Conservation (phyloP, 2,329 filamentous ascomycete species). For the Ceratocystiopsis minuta region DNA sequence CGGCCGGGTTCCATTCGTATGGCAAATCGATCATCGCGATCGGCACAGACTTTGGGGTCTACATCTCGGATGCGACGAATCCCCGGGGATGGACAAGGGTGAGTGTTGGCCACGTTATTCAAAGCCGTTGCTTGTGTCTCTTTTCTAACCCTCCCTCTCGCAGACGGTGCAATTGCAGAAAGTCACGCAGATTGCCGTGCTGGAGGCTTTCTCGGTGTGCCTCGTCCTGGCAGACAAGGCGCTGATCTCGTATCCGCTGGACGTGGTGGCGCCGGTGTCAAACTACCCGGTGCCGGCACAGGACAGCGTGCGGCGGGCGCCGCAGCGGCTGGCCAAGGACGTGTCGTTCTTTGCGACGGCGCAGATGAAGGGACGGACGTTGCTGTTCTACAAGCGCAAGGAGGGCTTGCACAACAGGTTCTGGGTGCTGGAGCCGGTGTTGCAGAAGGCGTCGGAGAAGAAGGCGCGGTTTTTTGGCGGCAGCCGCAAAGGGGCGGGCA, state of each 20-base stretch:
- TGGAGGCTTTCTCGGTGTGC: constrained; percentile 91
- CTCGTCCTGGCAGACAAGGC: constrained; percentile 82
- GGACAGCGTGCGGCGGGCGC: constrained; percentile 67
- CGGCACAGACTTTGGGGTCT: constrained; percentile 89
- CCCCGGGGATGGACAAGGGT: constrained; percentile 83
- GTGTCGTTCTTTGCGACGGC: constrained; percentile 94
- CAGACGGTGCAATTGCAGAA: constrained; percentile 58
- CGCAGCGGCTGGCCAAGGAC: constrained; percentile 80
- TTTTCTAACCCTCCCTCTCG: neutral
- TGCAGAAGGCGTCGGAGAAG: constrained; percentile 80
- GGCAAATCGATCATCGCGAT: constrained; percentile 81
- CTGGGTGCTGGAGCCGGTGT: constrained; percentile 89
- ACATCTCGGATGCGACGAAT: constrained; percentile 71
- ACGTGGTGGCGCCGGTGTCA: constrained; percentile 53
- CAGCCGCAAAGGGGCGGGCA: constrained; percentile 34
- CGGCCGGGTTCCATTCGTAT: constrained; percentile 71
- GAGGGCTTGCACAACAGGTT: constrained; percentile 86
- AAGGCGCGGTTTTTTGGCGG: constrained; percentile 47
- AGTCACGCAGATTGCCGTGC: constrained; percentile 82
- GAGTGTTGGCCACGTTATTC: constrained; percentile 18
- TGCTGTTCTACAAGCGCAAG: constrained; percentile 94
- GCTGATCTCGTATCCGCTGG: constrained; percentile 83
- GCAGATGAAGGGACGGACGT: constrained; percentile 86
- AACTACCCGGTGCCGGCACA: constrained; percentile 42
- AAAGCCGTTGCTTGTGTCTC: neutral